Percentiles rank a stretch among this genome's conserved stretches.
Evolutionary conservation across 306 rosid genomes (phyloP).

Genomic region (Cyamopsis tetragonoloba): DNA sequence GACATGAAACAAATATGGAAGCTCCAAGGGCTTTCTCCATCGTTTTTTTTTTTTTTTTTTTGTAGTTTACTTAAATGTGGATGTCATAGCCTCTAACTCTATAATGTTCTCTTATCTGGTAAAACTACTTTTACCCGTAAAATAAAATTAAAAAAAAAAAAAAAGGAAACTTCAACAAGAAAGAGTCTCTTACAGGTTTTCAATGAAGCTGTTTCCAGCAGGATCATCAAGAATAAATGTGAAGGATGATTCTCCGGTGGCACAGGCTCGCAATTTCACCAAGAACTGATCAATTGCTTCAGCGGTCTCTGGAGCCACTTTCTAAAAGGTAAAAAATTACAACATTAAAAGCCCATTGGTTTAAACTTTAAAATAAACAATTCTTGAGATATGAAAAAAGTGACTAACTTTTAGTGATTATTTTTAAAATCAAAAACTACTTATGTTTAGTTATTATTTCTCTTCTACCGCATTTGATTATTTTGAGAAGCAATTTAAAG

Average conservation of each 20-base stretch:
- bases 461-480: no score
- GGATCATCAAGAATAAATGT: slow-evolving; percentile 87
- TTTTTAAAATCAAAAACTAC: no score
- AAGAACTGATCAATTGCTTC: slow-evolving; percentile 82
- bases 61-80: not conserved
- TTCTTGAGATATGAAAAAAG: no score
- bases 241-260: slow-evolving; percentile 60
- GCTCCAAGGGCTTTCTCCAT: not conserved
- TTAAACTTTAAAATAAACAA: no score
- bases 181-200: slow-evolving; percentile 73
- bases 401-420: no score
- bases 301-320: slow-evolving; percentile 73
- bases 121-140: not conserved
- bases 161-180: not conserved
- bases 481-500: no score
- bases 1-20: not conserved
- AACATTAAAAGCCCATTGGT: no score
- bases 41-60: not conserved
- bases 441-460: no score
- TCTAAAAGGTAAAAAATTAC: slow-evolving; percentile 50
- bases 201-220: slow-evolving; percentile 93
- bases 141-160: not conserved
- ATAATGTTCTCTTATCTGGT: not conserved
- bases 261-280: slow-evolving; percentile 73
- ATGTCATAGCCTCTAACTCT: not conserved